Evolutionary conservation across 192 early-diverging fungal species (phyloP).

Genomic region (Dimargaris xerosporica): DNA sequence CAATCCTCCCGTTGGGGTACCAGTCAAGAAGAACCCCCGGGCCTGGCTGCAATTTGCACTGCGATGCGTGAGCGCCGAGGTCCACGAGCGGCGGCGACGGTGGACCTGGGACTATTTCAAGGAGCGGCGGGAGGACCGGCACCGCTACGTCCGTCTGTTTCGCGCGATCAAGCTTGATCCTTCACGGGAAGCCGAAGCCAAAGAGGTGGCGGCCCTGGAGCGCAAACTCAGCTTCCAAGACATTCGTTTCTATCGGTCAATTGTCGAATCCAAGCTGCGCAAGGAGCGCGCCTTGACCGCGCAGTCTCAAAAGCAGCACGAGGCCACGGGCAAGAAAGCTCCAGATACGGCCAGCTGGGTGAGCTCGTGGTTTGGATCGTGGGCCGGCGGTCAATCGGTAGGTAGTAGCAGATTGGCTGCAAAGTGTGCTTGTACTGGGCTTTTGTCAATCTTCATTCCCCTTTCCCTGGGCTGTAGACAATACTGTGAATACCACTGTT

Average conservation of each 20-base stretch:
- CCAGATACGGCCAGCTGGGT: conserved; percentile 31
- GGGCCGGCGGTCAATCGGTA: conserved; percentile 9
- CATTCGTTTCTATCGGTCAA: conserved; percentile 69
- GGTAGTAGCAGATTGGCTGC: too few species aligned
- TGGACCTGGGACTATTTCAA: conserved; percentile 75
- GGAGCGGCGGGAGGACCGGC: conserved; percentile 68
- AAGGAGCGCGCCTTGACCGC: conserved; percentile 51
- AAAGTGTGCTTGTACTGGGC: too few species aligned
- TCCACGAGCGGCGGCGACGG: conserved; percentile 66
- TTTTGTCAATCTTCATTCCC: too few species aligned
- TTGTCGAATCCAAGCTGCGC: conserved; percentile 53
- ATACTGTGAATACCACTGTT: too few species aligned
- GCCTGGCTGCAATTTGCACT: conserved; percentile 73
- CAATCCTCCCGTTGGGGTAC: conserved; percentile 63
- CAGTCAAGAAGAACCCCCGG: conserved; percentile 65
- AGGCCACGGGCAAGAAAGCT: too few species aligned
- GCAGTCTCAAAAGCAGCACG: conserved; percentile 48
- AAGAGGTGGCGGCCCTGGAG: conserved; percentile 51
- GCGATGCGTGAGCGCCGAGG: conserved; percentile 64
- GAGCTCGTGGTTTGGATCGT: conserved; percentile 26
- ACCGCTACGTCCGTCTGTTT: conserved; percentile 61
- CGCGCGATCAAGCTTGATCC: conserved; percentile 36
- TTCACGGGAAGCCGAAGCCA: conserved; percentile 29
- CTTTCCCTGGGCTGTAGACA: too few species aligned
- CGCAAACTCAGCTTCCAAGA: conserved; percentile 72